Base-by-base conservation (phyloP, 768 basidiomycete genomes). In the Mycena pura region DNA sequence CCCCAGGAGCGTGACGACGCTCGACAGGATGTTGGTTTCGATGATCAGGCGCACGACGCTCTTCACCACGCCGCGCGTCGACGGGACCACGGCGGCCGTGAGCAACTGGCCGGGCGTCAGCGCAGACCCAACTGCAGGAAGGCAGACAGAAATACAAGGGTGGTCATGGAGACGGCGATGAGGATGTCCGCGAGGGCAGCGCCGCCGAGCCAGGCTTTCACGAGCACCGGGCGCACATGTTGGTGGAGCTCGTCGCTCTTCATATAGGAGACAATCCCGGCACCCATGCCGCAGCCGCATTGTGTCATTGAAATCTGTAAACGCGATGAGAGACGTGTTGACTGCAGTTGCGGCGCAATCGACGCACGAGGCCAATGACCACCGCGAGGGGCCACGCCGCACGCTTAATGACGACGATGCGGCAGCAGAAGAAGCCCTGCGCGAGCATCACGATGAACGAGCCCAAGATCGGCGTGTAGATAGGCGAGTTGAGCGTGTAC, bases 271-370 rank as follows among this genome's bases (percentile, higher is more conserved):
- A 56, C 6, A 28, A 56, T 46, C n/a, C 63, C 63, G 8, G 8
- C 6, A 31, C 57, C 63, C 57, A 64, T 51, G 10, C 63, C 63
- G 15, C 63, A 57, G 6, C 52, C 52, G 14, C 57, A 54, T 19
- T 64, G 57, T 1, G 52, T 46, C 17, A 55, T 15, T 21, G 57
- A n/a, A 14, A 54, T 22, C 59, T 44, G 45, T 15, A 27, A 0
- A 25, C 5, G 25, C 21, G 5, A 22, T 44, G 36, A 3, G 40
- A 27, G 43, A 32, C 5, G 9, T 8, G 32, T 19, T 6, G 19
- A 7, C 0, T 19, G 22, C 15, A 24, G 10, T 27, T 13, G 31
- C 32, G 13, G 13, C 24, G 14, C 15, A 15, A 43, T 22, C 14
- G 3, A 32, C 50, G 4, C 13, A 60, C 57, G 5, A 59, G 27